phyloP scores from a whole-genome alignment of 345 rosid genomes.

The Arabidopsis thaliana region TAIR10.1 NC_003074.8:204001-204500 shows the following conservation, averaged over 20 bases:
- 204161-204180: background rate
- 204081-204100: background rate
- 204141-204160: background rate
- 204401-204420: conserved; percentile 9
- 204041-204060: background rate
- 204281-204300: conserved; percentile 17
- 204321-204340: background rate
- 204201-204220: background rate
- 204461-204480: conserved; percentile 35
- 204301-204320: background rate
- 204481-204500: conserved; percentile 10
- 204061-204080: background rate
- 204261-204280: conserved; percentile 12
- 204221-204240: background rate
- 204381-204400: conserved; percentile 30
- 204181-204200: conserved; percentile 18
- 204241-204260: background rate
- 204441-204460: conserved; percentile 30
- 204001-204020: background rate
- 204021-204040: background rate
- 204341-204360: background rate
- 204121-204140: background rate
- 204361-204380: conserved; percentile 1
- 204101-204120: background rate
- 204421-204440: conserved; percentile 24